Evolutionary conservation across 108 stramenopile species (phyloP).

Genomic region (Phaeodactylum tricornutum): DNA sequence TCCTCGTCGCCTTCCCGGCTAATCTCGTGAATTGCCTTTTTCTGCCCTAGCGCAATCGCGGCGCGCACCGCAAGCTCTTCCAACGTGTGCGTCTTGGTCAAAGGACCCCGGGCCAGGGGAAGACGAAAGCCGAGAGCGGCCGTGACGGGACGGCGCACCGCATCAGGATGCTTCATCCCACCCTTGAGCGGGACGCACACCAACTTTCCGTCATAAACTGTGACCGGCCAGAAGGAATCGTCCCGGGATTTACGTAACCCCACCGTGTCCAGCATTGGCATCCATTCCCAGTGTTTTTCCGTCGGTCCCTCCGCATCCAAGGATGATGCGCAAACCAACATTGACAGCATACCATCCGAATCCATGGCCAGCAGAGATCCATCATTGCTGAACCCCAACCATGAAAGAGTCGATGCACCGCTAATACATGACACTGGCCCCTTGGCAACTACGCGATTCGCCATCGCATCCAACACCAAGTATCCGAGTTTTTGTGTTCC

Average conservation of each 20-base stretch:
- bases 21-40: conserved; percentile 39
- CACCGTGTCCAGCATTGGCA: conserved; percentile 70
- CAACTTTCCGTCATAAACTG: conserved; percentile 65
- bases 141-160: conserved; percentile 63
- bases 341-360: conserved; percentile 68
- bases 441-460: conserved; percentile 26
- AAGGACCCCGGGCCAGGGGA: conserved; percentile 43
- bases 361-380: conserved; percentile 63
- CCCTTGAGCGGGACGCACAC: conserved; percentile 74
- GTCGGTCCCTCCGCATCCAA: conserved; percentile 3
- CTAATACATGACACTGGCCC: conserved; percentile 59
- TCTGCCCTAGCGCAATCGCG: conserved; percentile 56
- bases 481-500: conserved; percentile 75
- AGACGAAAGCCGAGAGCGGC: conserved; percentile 54
- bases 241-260: conserved; percentile 62
- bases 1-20: conserved; percentile 19
- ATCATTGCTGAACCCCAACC: conserved; percentile 74
- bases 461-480: conserved; percentile 49
- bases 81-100: conserved; percentile 33
- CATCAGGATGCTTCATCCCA: conserved; percentile 68
- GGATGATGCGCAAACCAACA: conserved; percentile 36
- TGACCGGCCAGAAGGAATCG: conserved; percentile 71
- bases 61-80: conserved; percentile 70
- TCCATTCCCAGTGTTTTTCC: conserved; percentile 40
- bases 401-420: conserved; percentile 45